These are phyloP conservation scores for Auricularia sp. DNA, from an alignment of 768 basidiomycete species.

Conservation along the genomic window DNA sequence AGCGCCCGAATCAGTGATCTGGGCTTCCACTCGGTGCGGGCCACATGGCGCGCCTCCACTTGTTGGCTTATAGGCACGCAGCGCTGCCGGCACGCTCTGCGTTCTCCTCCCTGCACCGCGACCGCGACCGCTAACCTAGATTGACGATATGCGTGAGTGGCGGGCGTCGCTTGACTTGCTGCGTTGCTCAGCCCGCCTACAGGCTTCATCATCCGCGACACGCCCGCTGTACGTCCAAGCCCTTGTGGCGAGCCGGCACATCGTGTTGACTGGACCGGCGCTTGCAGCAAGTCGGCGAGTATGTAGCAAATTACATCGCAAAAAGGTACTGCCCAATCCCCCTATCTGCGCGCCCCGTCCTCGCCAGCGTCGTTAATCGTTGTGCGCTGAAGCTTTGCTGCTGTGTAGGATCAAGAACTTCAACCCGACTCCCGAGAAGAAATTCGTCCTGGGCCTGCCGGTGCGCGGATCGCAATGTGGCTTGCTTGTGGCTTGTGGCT, in stretches of 20 bases:
- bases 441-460: constrained; percentile 81
- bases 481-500: too few species aligned
- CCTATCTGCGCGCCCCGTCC: neutral
- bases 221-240: constrained; percentile 29
- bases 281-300: constrained; percentile 48
- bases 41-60: too few species aligned
- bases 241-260: neutral
- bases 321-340: constrained; percentile 42
- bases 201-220: constrained; percentile 80
- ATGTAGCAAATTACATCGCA: constrained; percentile 69
- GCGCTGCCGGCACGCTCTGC: too few species aligned
- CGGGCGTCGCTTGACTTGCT: too few species aligned
- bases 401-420: constrained; percentile 65
- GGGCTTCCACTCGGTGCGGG: too few species aligned
- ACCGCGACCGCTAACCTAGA: too few species aligned
- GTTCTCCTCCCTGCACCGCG: too few species aligned
- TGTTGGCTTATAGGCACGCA: too few species aligned
- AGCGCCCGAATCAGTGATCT: too few species aligned
- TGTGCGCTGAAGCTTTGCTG: neutral
- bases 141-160: too few species aligned
- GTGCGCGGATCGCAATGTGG: neutral
- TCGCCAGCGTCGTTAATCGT: neutral
- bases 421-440: constrained; percentile 55
- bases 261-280: neutral
- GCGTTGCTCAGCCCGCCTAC: neutral